Evolutionary conservation across 2,329 filamentous ascomycete genomes (phyloP).

Genomic region (Alternaria alternata): DNA sequence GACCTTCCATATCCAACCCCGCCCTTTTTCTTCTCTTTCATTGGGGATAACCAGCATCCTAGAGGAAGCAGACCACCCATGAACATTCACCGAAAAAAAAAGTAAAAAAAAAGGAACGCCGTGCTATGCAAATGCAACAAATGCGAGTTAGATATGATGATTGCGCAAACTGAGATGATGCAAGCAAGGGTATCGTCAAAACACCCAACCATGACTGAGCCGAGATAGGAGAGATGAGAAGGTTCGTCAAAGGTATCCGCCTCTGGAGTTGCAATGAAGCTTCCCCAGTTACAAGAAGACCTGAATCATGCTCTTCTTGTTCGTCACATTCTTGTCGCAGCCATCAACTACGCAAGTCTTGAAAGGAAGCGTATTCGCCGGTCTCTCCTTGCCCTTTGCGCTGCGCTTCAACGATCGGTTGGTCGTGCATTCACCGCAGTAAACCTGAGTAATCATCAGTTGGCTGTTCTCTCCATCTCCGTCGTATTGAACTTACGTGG

Average conservation of each 20-base stretch:
- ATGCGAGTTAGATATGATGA: not conserved
- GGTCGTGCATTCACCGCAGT: conserved; percentile 61
- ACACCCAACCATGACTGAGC: conserved; percentile 11
- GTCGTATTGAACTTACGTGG: conserved; percentile 70
- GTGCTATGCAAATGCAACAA: conserved; percentile 30
- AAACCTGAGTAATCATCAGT: conserved; percentile 51
- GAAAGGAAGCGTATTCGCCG: conserved; percentile 48
- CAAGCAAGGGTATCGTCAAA: conserved; percentile 22
- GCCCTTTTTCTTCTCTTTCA: no score
- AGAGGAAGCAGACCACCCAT: no score
- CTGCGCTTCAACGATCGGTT: conserved; percentile 49
- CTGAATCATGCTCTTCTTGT: conserved; percentile 51
- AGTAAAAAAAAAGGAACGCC: conserved; percentile 7
- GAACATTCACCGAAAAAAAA: no score
- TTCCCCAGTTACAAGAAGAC: conserved; percentile 49
- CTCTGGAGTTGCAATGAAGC: no score
- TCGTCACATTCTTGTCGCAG: conserved; percentile 50
- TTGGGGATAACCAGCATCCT: not conserved
- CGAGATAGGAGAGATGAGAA: not conserved
- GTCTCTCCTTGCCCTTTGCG: conserved; percentile 52
- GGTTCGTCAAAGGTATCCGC: not conserved
- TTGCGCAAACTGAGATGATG: not conserved
- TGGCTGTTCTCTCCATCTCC: not conserved
- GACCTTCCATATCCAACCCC: not conserved
- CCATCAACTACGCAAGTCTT: conserved; percentile 57